phyloP scores from a whole-genome alignment of 2,329 filamentous ascomycete genomes.

The Aspergillus calidoustus region DNA sequence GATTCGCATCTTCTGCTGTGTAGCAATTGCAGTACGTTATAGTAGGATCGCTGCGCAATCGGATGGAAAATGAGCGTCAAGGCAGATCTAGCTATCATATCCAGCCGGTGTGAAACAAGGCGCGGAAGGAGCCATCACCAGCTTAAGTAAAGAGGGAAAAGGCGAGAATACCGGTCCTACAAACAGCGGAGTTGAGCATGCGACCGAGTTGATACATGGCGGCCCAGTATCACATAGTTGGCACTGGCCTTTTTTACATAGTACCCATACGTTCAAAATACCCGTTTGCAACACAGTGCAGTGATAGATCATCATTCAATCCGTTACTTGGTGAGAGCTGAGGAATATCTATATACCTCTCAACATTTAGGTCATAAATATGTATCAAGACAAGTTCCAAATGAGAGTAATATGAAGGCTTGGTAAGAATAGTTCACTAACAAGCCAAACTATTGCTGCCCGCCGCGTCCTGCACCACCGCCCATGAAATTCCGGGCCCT shows the following conservation, averaged over 20 bases:
- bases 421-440: not conserved
- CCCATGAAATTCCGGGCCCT: conserved; percentile 73
- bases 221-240: not conserved
- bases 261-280: not conserved
- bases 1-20: too few species aligned
- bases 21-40: too few species aligned
- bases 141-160: too few species aligned
- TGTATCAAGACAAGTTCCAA: not conserved
- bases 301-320: not conserved
- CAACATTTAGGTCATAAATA: not conserved
- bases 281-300: not conserved
- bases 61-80: too few species aligned
- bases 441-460: conserved; percentile 19
- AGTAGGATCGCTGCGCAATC: too few species aligned
- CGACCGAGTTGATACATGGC: not conserved
- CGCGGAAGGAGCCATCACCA: too few species aligned
- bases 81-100: too few species aligned
- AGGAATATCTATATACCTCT: not conserved
- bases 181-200: not conserved
- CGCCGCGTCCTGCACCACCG: conserved; percentile 47
- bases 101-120: not conserved
- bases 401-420: not conserved
- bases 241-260: not conserved
- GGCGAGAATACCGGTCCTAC: too few species aligned
- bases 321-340: not conserved